Evolutionary conservation across 306 rosid species (phyloP), one percentile per base, ranked within the genome.

Genomic region (Abrus pulchellus): DNA sequence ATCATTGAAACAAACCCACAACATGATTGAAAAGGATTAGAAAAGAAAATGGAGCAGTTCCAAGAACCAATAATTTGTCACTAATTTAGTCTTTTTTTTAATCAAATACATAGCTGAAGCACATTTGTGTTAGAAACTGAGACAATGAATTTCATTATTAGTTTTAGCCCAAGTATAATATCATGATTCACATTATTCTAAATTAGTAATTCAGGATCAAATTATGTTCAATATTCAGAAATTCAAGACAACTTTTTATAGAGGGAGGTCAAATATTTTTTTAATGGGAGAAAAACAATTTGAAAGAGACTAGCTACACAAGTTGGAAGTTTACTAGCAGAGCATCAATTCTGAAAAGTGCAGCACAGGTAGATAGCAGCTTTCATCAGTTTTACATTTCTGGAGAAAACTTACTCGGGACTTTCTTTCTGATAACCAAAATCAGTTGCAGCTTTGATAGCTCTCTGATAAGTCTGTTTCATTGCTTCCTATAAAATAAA

Each of bases 391-490:
- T 27, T 32, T 34, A 48, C 33, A 27, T 67, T 32, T 82, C 27
- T 30, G 20, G 49, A 71, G 66, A 73, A 83, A 61, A 92, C 98
- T 89, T 79, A 94, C 98, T 94, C 98, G 0, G 98, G 98, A 75
- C 88, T 89, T 78, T 94, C 98, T 86, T 94, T 94, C 69, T 90
- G 95, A 80, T 94, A 92, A 62, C 97, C 98, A 82, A 86, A 86
- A 76, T 86, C 89, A 70, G 83, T 83, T 55, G 98, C 96, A 3
- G 98, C 98, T 86, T 94, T 94, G 41, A 88, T 88, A 76, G 96
- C 90, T 85, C 94, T 94, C 87, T 94, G 96, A 81, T 94, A 94
- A 64, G 94, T 94, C 84, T 94, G 98, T 76, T 90, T 94, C 91
- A 94, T 92, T 62, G 97, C 97, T 84, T 92, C 98, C 98, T 94